A percentile compares a stretch with the other conserved stretches of the same genome.
These are phyloP conservation scores for Coemansia biformis DNA, from an alignment of 192 early-diverging fungal genomes.

Conservation along the genomic window DNA sequence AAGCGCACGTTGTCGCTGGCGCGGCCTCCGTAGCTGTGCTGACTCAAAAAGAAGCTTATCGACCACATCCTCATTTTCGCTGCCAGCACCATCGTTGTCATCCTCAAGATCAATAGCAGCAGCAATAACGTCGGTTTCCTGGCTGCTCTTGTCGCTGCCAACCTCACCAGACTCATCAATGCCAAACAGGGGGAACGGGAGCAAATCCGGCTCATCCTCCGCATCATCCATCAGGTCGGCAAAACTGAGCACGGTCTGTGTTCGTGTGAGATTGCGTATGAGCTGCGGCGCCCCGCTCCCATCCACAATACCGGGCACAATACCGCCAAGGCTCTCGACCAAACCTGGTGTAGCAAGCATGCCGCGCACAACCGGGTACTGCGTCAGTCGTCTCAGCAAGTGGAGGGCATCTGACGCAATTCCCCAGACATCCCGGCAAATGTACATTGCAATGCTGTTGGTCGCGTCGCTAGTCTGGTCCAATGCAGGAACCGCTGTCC, in stretches of 20 bases:
- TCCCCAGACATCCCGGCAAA: constrained; percentile 30
- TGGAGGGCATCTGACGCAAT: constrained; percentile 20
- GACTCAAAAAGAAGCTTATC: constrained; percentile 19
- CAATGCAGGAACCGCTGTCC: constrained; percentile 8
- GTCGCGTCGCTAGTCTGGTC: not conserved
- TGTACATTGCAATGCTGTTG: not conserved
- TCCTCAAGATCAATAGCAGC: constrained; percentile 3
- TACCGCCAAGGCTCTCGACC: constrained; percentile 4
- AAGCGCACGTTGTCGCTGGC: not conserved
- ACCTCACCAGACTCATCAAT: not conserved
- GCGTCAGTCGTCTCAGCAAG: constrained; percentile 16
- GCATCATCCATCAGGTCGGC: too few relatives aligned
- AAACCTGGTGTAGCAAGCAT: constrained; percentile 9
- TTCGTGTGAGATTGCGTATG: not conserved
- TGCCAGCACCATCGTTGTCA: not conserved
- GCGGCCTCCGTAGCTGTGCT: not conserved
- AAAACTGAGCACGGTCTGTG: too few relatives aligned
- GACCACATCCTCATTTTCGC: constrained; percentile 6
- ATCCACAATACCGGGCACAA: constrained; percentile 2
- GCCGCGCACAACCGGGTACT: constrained; percentile 3
- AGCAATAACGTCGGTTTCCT: not conserved
- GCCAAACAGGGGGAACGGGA: not conserved
- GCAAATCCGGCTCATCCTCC: not conserved
- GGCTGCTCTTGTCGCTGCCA: not conserved
- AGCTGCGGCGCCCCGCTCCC: not conserved